Percentiles rank a stretch among this genome's conserved stretches.
Evolutionary conservation across 129 eudicot genomes (phyloP).

Genomic region (Tagetes patula): DNA sequence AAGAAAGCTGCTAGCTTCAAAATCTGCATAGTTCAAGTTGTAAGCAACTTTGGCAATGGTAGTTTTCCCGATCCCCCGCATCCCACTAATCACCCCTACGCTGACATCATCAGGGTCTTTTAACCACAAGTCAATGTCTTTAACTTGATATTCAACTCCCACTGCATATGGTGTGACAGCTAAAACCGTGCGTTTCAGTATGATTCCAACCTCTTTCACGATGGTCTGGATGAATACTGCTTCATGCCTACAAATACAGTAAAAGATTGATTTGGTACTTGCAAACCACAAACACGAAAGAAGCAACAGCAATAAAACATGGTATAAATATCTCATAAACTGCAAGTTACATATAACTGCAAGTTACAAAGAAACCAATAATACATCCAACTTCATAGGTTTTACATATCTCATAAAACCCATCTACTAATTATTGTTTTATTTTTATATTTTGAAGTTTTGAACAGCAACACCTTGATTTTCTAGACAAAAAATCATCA

Average conservation of each 20-base stretch:
- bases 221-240: slow-evolving; percentile 33
- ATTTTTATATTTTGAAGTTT: too few relatives aligned
- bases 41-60: slow-evolving; percentile 36
- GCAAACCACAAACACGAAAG: not conserved
- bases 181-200: slow-evolving; percentile 28
- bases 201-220: slow-evolving; percentile 21
- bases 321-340: not conserved
- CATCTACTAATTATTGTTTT: too few relatives aligned
- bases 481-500: too few relatives aligned
- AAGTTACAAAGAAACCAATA: too few relatives aligned
- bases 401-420: too few relatives aligned
- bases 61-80: slow-evolving; percentile 42
- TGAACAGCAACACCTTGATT: too few relatives aligned
- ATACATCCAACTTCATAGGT: too few relatives aligned
- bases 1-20: slow-evolving; percentile 41
- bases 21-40: slow-evolving; percentile 21
- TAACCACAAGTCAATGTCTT: slow-evolving; percentile 32
- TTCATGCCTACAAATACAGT: slow-evolving; percentile 24
- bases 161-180: slow-evolving; percentile 25
- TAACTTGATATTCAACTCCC: slow-evolving; percentile 33
- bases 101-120: slow-evolving; percentile 20
- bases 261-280: not conserved
- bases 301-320: not conserved
- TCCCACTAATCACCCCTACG: slow-evolving; percentile 28
- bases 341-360: too few relatives aligned